Evolutionary conservation across 768 basidiomycete species (phyloP), one percentile per base, ranked within the genome.

Genomic region (Hygrocybe punicea): DNA sequence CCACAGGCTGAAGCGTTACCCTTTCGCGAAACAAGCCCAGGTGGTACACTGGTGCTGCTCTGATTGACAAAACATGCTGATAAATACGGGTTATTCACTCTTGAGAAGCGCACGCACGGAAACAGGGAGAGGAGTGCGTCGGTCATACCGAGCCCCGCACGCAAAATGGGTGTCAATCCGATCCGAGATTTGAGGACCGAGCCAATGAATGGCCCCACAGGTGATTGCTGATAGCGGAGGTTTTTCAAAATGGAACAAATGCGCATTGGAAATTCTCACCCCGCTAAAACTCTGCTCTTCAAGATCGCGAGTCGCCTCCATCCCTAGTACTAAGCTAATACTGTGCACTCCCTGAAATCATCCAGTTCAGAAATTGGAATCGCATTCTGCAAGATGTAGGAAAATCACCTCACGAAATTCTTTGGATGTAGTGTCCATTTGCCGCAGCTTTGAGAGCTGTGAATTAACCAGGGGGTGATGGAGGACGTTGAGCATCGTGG

Each of bases 71-170:
- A 53, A 24, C 11, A 13, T 25, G 33, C 16, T n/a, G 51, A 37
- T 46, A 54, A 24, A 39, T 14, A 17, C 16, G 14, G 13, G 40
- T 8, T 21, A 8, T 2, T 14, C 47, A 4, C 10, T 24, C 21
- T 42, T 6, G 14, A 13, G 35, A 51, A 14, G 25, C 23, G 17
- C 16, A 53, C 57, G 33, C 23, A 58, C 57, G 57, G 57, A 37
- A 58, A 52, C 9, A 58, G 47, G 2, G 57, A 46, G 60, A 82
- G 80, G 67, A 97, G 71, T 19, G 90, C 91, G 63, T 96, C 92
- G 1, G 89, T 83, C 93, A 98, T 95, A 16, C 93, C 93, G 60
- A 95, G 74, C 5, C 96, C 96, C 29, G 96, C 96, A 37, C 96
- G 85, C 55, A 98, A 77, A 64, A 98, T 92, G 39, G 96, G 96